A percentile compares a stretch with the other conserved stretches of the same genome.
Conservation (phyloP, 1,284 basidiomycete genomes). For the Cutaneotrichosporon mucoides region DNA sequence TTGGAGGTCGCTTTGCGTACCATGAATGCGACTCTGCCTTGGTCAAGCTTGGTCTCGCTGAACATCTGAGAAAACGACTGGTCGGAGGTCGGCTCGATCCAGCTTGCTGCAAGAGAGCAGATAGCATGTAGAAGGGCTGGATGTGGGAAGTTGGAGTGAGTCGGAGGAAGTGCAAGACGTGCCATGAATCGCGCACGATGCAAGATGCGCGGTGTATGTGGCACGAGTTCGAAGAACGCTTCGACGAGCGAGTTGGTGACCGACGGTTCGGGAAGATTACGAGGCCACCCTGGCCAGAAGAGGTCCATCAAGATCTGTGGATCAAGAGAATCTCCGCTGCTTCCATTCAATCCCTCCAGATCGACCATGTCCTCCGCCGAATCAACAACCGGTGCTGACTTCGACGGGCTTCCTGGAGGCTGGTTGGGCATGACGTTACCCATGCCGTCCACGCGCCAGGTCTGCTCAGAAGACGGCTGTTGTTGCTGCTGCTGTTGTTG, state of each 20-base stretch:
- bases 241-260: constrained; percentile 47
- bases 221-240: constrained; percentile 45
- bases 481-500: too few relatives aligned
- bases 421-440: background rate
- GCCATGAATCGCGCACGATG: constrained; percentile 47
- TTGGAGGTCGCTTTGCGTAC: background rate
- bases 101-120: constrained; percentile 45
- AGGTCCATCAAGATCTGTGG: constrained; percentile 43
- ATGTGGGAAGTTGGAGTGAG: constrained; percentile 51
- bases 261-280: constrained; percentile 44
- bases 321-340: constrained; percentile 26
- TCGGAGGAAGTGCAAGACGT: constrained; percentile 50
- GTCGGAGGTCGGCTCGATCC: constrained; percentile 15
- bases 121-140: constrained; percentile 50
- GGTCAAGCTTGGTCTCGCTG: background rate
- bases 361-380: background rate
- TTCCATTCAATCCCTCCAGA: background rate
- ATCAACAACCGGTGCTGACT: background rate
- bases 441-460: background rate
- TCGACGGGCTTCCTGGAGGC: background rate
- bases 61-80: background rate
- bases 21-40: background rate
- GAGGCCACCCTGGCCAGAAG: constrained; percentile 49
- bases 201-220: constrained; percentile 44
- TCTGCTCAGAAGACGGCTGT: background rate